Conservation (phyloP, 2,329 filamentous ascomycete species). For the Didymosphaeria variabile region DNA sequence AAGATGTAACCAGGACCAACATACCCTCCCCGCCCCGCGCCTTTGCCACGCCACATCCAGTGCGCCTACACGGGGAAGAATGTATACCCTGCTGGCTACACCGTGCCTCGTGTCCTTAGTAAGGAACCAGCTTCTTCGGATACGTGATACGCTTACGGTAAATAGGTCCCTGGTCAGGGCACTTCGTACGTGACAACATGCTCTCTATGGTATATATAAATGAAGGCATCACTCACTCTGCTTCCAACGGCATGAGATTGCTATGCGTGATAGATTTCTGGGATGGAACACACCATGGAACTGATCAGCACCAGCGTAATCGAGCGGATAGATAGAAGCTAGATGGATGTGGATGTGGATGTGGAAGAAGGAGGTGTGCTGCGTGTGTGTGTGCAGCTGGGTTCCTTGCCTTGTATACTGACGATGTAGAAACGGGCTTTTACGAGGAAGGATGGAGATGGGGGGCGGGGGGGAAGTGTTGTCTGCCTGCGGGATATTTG, state of each 20-base stretch:
- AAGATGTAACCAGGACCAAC: not conserved
- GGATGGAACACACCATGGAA: slow-evolving; percentile 46
- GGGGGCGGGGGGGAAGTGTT: no score
- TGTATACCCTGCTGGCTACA: slow-evolving; percentile 42
- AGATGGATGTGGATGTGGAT: no score
- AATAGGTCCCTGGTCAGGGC: slow-evolving; percentile 34
- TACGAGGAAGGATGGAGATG: no score
- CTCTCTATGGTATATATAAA: no score
- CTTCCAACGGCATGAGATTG: not conserved
- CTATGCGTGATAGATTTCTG: slow-evolving; percentile 27
- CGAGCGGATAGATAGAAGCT: slow-evolving; percentile 37
- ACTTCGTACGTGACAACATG: slow-evolving; percentile 26
- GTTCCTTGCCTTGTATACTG: no score
- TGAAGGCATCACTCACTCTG: not conserved
- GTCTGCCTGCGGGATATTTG: not conserved
- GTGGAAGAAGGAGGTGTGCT: no score
- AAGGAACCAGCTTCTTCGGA: slow-evolving; percentile 38
- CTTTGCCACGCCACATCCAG: slow-evolving; percentile 39
- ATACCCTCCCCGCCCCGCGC: slow-evolving; percentile 23
- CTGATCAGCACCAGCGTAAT: slow-evolving; percentile 41
- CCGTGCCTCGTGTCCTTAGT: slow-evolving; percentile 43
- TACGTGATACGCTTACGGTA: slow-evolving; percentile 32
- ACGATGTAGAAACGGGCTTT: not conserved
- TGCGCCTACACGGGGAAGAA: slow-evolving; percentile 43
- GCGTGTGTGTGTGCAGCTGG: no score